Evolutionary conservation across 1,284 basidiomycete genomes (phyloP), one percentile per base, ranked within the genome.

Genomic region (Chalciporus piperatoides): DNA sequence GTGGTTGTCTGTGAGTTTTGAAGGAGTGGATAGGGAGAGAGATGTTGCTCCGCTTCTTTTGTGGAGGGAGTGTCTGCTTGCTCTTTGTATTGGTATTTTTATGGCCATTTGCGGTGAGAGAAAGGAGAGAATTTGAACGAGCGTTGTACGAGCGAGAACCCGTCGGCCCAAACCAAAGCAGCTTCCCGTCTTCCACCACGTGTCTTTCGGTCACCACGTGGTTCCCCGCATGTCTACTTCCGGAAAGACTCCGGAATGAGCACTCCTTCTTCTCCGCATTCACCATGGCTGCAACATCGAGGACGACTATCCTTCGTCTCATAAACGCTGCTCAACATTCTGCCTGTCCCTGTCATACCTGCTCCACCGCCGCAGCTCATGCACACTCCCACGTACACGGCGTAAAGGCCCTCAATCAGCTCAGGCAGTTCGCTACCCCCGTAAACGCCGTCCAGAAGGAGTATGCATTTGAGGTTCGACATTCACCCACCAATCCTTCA

Each of bases 401-500:
- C 7, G 49, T 75, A 2, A 72, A 73, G 46, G 75, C 78, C 38
- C 64, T 82, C 33, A 80, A 72, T 58, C 84, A 86, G 63, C 70
- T 90, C 55, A 74, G 89, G 57, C 81, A 73, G 63, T 79, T 90
- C 56, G 94, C 93, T n/a, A 91, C 90, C 1, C 94, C 94, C 23
- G 84, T 92, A 11, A 80, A 91, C 47, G 61, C 69, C 4, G 74
- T 84, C 8, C 77, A 92, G 69, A 92, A 88, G 65, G 95, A 98
- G 71, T 98, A 97, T 68, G 95, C 95, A 0, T 98, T 97, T 62
- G 95, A 98, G 79, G 92, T 87, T 58, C 49, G 58, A 41, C 3
- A 24, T 23, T 12, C 10, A 2, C 38, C 2, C 12, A 3, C 40
- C 12, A 1, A 25, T 9, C 5, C 36, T 8, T 14, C n/a, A 9